Evolutionary conservation across 495 filamentous ascomycete species (phyloP).

Genomic region (Polyplosphaeria fusca): DNA sequence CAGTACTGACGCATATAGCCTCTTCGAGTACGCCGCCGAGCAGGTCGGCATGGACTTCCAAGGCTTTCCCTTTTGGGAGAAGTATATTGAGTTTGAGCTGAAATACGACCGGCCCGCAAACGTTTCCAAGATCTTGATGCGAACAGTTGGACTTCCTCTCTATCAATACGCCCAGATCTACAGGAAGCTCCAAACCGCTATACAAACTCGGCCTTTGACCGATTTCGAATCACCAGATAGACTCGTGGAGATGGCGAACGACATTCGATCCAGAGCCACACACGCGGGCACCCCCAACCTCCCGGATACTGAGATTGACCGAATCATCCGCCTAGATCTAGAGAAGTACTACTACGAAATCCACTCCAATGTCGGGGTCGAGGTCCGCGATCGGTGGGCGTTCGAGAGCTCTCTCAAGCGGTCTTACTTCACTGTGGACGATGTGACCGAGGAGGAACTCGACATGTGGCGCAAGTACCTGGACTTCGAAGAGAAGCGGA

Average conservation of each 20-base stretch:
- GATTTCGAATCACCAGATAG: constrained; percentile 70
- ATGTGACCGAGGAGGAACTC: constrained; percentile 80
- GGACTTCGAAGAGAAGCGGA: constrained; percentile 89
- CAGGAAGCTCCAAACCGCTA: constrained; percentile 79
- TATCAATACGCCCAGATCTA: constrained; percentile 96
- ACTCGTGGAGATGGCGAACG: constrained; percentile 57
- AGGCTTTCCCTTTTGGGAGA: constrained; percentile 97
- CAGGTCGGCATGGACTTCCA: constrained; percentile 90
- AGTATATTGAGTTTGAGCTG: constrained; percentile 95
- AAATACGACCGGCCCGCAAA: constrained; percentile 79
- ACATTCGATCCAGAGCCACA: background rate
- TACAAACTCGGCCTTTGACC: constrained; percentile 65
- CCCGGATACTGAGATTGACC: constrained; percentile 76
- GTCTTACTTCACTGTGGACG: constrained; percentile 94
- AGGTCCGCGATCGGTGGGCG: constrained; percentile 91
- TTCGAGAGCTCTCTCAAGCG: constrained; percentile 94
- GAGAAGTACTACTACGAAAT: constrained; percentile 77
- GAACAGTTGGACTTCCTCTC: constrained; percentile 90
- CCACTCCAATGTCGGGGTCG: constrained; percentile 77
- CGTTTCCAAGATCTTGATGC: constrained; percentile 79
- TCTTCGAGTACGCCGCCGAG: constrained; percentile 87
- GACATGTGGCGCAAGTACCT: constrained; percentile 96
- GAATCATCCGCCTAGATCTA: constrained; percentile 73
- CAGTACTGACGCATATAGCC: constrained; percentile 54
- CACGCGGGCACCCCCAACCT: constrained; percentile 40